Evolutionary conservation across 208 protist species (phyloP).

Genomic region (Jaenimonas drosophilae): DNA sequence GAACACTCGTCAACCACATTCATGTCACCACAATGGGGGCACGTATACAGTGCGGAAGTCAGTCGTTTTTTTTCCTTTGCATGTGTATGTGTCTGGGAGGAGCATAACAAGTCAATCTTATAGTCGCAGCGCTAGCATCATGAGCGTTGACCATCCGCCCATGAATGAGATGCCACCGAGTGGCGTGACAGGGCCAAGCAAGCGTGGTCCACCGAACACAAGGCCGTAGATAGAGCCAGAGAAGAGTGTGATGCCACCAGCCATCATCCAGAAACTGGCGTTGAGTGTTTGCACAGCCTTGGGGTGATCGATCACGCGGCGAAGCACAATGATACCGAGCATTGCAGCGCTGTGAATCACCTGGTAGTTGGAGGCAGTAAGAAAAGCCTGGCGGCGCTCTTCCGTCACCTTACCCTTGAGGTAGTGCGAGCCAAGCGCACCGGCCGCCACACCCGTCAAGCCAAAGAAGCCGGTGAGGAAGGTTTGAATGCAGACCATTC

Average conservation of each 20-base stretch:
- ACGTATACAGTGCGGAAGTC: no score
- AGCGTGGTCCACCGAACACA: slow-evolving; percentile 14
- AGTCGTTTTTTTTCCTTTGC: no score
- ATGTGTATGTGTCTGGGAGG: no score
- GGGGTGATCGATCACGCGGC: no score
- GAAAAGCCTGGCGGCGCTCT: slow-evolving; percentile 16
- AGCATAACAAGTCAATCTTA: no score
- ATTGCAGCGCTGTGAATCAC: slow-evolving; percentile 33
- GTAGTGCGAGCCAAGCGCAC: slow-evolving; percentile 24
- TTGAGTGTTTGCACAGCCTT: slow-evolving; percentile 8
- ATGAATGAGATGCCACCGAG: slow-evolving; percentile 26
- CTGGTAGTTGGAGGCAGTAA: slow-evolving; percentile 23
- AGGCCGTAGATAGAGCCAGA: slow-evolving; percentile 33
- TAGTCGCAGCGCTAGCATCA: slow-evolving; percentile 11
- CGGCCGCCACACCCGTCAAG: slow-evolving; percentile 18
- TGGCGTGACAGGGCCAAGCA: slow-evolving; percentile 17
- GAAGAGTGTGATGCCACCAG: slow-evolving; percentile 24
- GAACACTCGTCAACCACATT: no score
- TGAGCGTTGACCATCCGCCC: slow-evolving; percentile 24
- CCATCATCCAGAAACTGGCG: slow-evolving; percentile 12
- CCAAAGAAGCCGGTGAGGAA: slow-evolving; percentile 19
- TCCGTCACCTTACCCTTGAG: slow-evolving; percentile 12
- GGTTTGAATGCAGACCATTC: neutral
- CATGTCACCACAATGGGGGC: no score
- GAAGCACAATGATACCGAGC: slow-evolving; percentile 13